Evolutionary conservation across 345 rosid genomes (phyloP), one percentile per base, ranked within the genome.

Genomic region (rapeseed (Brassica napus)): DNA sequence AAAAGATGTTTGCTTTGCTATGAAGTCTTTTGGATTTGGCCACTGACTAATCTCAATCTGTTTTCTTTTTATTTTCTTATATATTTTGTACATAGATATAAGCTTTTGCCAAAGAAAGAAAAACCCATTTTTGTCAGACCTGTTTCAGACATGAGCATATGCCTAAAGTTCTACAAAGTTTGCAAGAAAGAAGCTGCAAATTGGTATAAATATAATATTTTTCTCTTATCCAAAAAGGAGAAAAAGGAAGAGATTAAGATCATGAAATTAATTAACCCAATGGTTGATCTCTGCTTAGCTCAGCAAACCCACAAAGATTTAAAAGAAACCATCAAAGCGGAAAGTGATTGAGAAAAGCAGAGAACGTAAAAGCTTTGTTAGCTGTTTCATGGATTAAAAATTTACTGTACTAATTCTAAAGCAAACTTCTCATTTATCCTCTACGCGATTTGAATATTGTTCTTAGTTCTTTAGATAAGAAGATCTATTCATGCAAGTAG

Each of bases 1-100:
- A 66, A 54, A 82, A 82, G 76, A 66, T 55, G 79, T 84, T 84
- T 88, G 47, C 97, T 89, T 92, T 90, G 90, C 84, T 47, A 80
- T 52, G 84, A 87, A 86, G 93, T 76, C 83, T 80, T 81, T 81
- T 81, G 62, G 52, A 69, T 81, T 79, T 68, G 79, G 82, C 75
- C 64, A 68, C 2, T 65, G 74, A 10, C 70, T 11, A 68, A 47
- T 61, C 81, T 72, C 77, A 71, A 37, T 72, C 77, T 71, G 47
- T 67, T 44, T 65, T 66, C 62, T 65, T 69, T 74, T 42, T 55
- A 7, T 39, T 63, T 74, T 42, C 32, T 21, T 54, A 24, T 60
- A 37, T 52, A 62, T 21, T 52, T 3, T 70, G 65, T 42, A 24
- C 71, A 82, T 72, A 69, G 81, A 79, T 67, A 24, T 21, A 58